Evolutionary conservation across 192 early-diverging fungal genomes (phyloP), one percentile per base, ranked within the genome.

Genomic region (Radiomyces spectabilis): DNA sequence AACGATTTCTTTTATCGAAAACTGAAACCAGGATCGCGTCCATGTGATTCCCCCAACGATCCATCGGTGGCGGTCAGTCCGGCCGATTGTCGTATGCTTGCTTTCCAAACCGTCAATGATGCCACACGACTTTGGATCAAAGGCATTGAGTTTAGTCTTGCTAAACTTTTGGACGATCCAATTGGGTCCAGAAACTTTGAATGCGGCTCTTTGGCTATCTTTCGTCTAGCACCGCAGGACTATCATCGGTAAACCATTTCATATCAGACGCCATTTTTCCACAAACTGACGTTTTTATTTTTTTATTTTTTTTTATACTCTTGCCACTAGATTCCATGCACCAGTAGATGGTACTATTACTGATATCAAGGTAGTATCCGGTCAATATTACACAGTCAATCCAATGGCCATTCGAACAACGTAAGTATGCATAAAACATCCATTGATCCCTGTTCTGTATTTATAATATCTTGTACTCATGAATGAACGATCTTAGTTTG

Each of bases 1-100:
- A 92, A 92, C 66, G 83, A 91, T 61, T 92, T 92, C 71, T 92
- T 91, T 60, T 89, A 87, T 62, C 80, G 90, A 12, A 84, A 83
- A 26, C 72, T 92, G 34, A 91, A 87, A 59, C 80, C 83, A 4
- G 63, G 49, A 10, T 72, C 84, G 1, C 69, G 90, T 7, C 51
- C 55, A 5, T 61, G 72, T 32, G 61, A 57, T 12, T 66, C 61
- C 2, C 69, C 73, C 13, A 58, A 72, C 5, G 55, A 86, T 34
- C 70, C 75, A 7, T 41, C 42, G 4, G 81, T 87, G 1, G 73
- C 74, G 0, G 82, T 89, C 6, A 84, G 80, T 51, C 74, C 81
- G 16, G 88, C 88, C 1, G 90, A 92, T 63, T 85, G 79, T 47
- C 72, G 90, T 15, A 75, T 83, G 61, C 84, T 72, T 27, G 77